These are phyloP conservation scores for Fusarium veterinarium DNA, from an alignment of 2,329 filamentous ascomycete genomes.

Conservation along the genomic window DNA sequence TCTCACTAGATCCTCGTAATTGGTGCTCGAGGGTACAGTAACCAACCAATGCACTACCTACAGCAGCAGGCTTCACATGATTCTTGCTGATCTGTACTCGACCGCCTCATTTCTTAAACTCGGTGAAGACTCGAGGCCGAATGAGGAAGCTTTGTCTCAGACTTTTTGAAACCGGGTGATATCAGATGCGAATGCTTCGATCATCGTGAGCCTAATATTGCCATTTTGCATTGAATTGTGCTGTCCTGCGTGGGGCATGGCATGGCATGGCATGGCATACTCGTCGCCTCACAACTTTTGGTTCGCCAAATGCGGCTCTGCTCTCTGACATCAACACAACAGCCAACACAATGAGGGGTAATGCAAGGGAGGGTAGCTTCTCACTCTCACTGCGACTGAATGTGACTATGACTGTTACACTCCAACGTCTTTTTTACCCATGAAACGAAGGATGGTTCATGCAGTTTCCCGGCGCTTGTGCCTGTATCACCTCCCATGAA, in stretches of 20 bases:
- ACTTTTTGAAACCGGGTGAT: neutral
- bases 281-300: neutral
- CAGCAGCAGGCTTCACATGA: neutral
- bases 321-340: neutral
- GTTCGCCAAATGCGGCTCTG: conserved; percentile 19
- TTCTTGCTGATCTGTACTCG: neutral
- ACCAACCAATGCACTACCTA: neutral
- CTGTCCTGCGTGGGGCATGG: neutral
- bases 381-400: neutral
- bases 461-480: conserved; percentile 1
- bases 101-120: neutral
- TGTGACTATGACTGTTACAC: neutral
- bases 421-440: neutral
- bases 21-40: neutral
- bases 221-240: neutral
- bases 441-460: neutral
- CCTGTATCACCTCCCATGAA: neutral
- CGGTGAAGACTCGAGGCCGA: neutral
- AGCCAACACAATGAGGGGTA: neutral
- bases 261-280: neutral
- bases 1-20: neutral
- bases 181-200: neutral
- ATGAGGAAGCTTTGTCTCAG: neutral
- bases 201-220: neutral
- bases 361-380: neutral